A percentile compares a stretch with the other conserved stretches of the same genome.
Evolutionary conservation across 2,329 filamentous ascomycete species (phyloP).

Genomic region (Diaporthe sp.): DNA sequence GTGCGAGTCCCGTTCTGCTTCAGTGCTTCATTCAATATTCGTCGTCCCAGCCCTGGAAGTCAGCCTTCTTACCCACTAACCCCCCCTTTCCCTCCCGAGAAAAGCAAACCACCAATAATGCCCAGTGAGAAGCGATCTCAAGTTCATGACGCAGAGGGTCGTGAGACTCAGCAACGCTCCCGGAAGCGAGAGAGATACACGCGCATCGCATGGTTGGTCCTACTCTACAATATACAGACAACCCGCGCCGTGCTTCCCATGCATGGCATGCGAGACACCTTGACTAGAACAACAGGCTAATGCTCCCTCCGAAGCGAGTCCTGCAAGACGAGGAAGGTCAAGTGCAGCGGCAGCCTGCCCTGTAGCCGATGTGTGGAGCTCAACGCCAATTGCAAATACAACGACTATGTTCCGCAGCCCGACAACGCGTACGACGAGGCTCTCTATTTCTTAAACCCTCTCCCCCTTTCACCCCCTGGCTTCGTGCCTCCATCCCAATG

Average conservation of each 20-base stretch:
- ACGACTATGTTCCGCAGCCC: slow-evolving; percentile 17
- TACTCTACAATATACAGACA: not conserved
- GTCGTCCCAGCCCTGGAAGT: not conserved
- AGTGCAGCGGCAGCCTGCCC: slow-evolving; percentile 23
- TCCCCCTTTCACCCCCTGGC: not conserved
- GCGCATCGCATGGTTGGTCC: slow-evolving; percentile 16
- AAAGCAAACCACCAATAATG: not conserved
- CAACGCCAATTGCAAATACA: slow-evolving; percentile 26
- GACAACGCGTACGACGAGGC: slow-evolving; percentile 16
- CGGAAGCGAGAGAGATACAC: slow-evolving; percentile 24
- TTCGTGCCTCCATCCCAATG: not conserved
- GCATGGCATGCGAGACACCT: not conserved
- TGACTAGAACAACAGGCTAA: not conserved
- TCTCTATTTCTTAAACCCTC: not conserved
- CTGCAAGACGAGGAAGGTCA: slow-evolving; percentile 27
- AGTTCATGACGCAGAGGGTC: slow-evolving; percentile 12
- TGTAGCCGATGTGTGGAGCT: slow-evolving; percentile 24
- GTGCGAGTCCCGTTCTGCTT: slow-evolving; percentile 13
- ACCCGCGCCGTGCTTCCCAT: not conserved
- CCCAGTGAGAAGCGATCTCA: slow-evolving; percentile 7
- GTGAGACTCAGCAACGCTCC: slow-evolving; percentile 12
- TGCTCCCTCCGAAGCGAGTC: not conserved
- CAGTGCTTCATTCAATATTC: not conserved
- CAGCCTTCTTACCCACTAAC: not conserved
- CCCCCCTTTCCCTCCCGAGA: not conserved